These are phyloP conservation scores for Talaromyces islandicus DNA, from an alignment of 2,329 filamentous ascomycete species.

Conservation along the genomic window DNA sequence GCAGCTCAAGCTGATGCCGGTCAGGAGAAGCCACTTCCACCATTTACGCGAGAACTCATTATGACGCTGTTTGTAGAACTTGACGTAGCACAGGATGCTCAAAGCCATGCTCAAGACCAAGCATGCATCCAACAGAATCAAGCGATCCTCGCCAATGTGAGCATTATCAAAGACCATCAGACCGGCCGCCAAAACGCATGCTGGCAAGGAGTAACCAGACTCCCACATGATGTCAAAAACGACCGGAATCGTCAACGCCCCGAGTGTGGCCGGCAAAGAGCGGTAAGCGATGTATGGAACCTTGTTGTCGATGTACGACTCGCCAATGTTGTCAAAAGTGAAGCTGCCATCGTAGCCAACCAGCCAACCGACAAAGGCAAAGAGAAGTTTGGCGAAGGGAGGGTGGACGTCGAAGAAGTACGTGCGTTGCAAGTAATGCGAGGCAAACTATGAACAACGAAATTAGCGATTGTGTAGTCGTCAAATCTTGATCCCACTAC, in stretches of 20 bases:
- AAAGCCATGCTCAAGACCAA: slow-evolving; percentile 94
- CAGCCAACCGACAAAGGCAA: slow-evolving; percentile 94
- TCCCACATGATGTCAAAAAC: slow-evolving; percentile 99
- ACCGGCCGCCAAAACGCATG: slow-evolving; percentile 77
- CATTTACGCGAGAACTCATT: slow-evolving; percentile 87
- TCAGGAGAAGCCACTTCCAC: slow-evolving; percentile 99
- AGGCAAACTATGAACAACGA: slow-evolving; percentile 39
- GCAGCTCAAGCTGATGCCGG: slow-evolving; percentile 88
- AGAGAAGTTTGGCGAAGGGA: slow-evolving; percentile 95
- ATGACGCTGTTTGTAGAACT: slow-evolving; percentile 94
- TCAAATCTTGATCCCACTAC: slow-evolving; percentile 18
- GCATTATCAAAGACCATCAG: slow-evolving; percentile 94
- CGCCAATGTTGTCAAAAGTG: slow-evolving; percentile 98
- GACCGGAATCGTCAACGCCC: slow-evolving; percentile 87
- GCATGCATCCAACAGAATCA: slow-evolving; percentile 92
- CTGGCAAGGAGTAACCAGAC: slow-evolving; percentile 92
- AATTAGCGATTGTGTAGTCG: background rate
- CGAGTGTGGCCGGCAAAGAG: slow-evolving; percentile 84
- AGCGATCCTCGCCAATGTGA: slow-evolving; percentile 89
- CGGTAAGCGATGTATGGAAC: slow-evolving; percentile 96
- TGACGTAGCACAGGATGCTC: slow-evolving; percentile 88
- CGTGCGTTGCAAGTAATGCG: slow-evolving; percentile 84
- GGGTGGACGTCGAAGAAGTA: slow-evolving; percentile 99
- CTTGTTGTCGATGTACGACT: slow-evolving; percentile 95
- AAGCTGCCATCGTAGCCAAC: slow-evolving; percentile 96